Conservation (phyloP, 2,329 filamentous ascomycete genomes). For the Trichoderma sp. region DNA sequence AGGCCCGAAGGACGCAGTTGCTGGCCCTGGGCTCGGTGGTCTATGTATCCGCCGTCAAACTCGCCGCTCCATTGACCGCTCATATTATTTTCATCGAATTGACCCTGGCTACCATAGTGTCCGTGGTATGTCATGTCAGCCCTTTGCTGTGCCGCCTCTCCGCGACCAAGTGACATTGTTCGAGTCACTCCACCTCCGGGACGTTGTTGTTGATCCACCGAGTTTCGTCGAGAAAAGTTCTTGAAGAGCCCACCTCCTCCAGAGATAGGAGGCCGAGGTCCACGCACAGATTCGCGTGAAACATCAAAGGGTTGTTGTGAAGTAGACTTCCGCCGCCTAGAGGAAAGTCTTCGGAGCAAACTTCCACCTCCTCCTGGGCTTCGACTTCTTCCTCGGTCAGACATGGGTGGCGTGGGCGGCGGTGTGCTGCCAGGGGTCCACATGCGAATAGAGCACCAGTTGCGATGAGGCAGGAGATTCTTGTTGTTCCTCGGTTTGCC, state of each 20-base stretch:
- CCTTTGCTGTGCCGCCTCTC: constrained; percentile 44
- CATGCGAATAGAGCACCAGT: constrained; percentile 90
- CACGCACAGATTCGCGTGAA: constrained; percentile 37
- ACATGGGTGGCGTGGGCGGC: constrained; percentile 59
- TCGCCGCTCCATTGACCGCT: constrained; percentile 53
- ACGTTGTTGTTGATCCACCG: constrained; percentile 36
- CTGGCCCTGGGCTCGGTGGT: constrained; percentile 21
- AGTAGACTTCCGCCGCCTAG: constrained; percentile 33
- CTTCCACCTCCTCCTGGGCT: constrained; percentile 39
- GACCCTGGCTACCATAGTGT: constrained; percentile 39
- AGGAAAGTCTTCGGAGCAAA: constrained; percentile 47
- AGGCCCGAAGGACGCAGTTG: constrained; percentile 32
- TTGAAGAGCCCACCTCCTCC: constrained; percentile 45
- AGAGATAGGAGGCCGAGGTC: constrained; percentile 50
- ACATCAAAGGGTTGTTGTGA: constrained; percentile 36
- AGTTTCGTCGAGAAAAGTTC: constrained; percentile 40
- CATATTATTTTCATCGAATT: constrained; percentile 50
- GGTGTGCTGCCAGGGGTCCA: constrained; percentile 79
- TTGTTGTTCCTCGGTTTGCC: constrained; percentile 90
- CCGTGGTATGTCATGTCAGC: constrained; percentile 30
- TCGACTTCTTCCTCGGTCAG: constrained; percentile 44
- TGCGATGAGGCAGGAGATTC: constrained; percentile 79
- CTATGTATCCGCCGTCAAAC: constrained; percentile 36
- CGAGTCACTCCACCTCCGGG: constrained; percentile 47
- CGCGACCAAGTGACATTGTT: constrained; percentile 60